A percentile compares a stretch with the other conserved stretches of the same genome.
These are phyloP conservation scores for Ramularia endophylla DNA, from an alignment of 2,329 filamentous ascomycete species.

Conservation along the genomic window DNA sequence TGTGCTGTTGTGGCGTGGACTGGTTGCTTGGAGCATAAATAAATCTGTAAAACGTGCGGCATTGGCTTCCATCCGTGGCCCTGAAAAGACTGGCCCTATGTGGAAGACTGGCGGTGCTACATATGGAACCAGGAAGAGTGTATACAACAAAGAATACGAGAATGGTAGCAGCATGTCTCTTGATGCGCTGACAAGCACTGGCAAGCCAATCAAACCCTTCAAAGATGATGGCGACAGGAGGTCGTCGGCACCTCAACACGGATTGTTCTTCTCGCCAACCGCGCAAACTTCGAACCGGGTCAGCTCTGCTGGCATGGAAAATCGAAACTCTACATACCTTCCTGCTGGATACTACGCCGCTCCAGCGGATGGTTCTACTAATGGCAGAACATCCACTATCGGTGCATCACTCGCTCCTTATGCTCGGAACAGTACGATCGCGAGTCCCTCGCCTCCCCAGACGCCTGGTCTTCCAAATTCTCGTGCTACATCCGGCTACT, in stretches of 20 bases:
- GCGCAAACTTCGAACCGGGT: conserved; percentile 51
- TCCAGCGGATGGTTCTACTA: conserved; percentile 40
- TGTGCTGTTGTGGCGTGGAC: conserved; percentile 80
- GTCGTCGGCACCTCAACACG: conserved; percentile 55
- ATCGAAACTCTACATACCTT: conserved; percentile 72
- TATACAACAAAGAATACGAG: conserved; percentile 38
- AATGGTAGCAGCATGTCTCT: conserved; percentile 52
- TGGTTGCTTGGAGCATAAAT: conserved; percentile 87
- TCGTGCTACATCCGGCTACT: conserved; percentile 13
- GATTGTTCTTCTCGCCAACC: conserved; percentile 93
- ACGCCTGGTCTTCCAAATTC: conserved; percentile 19
- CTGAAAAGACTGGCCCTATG: conserved; percentile 28
- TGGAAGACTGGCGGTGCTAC: conserved; percentile 6
- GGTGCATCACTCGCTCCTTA: conserved; percentile 33
- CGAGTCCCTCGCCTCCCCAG: conserved; percentile 22
- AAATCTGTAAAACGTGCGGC: conserved; percentile 83
- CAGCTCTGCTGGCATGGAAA: conserved; percentile 31
- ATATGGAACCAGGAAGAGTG: conserved; percentile 16
- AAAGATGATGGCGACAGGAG: conserved; percentile 21
- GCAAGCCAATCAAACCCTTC: conserved; percentile 32
- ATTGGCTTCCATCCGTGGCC: conserved; percentile 56
- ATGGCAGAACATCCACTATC: conserved; percentile 36
- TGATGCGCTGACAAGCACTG: conserved; percentile 43
- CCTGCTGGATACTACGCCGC: conserved; percentile 89
- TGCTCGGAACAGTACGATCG: conserved; percentile 22